These are phyloP conservation scores for Berberis thunbergii DNA, from an alignment of 164 flowering plant genomes.

Conservation along the genomic window DNA sequence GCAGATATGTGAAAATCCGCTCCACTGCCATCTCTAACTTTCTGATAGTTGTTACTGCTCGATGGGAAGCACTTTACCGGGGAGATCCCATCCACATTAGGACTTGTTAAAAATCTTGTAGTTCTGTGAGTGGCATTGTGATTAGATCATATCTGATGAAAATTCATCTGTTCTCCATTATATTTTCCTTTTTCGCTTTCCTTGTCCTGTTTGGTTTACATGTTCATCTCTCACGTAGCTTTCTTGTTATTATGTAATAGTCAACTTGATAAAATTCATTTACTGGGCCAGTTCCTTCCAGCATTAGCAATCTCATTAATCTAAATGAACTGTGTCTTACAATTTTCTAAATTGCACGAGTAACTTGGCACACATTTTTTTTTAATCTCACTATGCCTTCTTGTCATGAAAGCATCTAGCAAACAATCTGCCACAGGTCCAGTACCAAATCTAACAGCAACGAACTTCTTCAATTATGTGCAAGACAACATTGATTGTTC, in stretches of 20 bases:
- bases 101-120: conserved; percentile 66
- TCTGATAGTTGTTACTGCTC: too few relatives aligned
- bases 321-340: conserved; percentile 49
- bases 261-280: conserved; percentile 75
- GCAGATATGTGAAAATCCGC: too few relatives aligned
- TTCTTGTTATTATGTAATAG: conserved; percentile 22
- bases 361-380: not conserved
- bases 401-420: conserved; percentile 56
- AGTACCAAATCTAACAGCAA: conserved; percentile 54
- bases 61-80: conserved; percentile 76
- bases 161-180: not conserved
- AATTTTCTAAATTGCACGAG: too few relatives aligned
- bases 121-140: conserved; percentile 72
- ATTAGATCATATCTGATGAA: not conserved
- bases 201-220: not conserved
- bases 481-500: conserved; percentile 25
- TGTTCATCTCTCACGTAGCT: not conserved
- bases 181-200: not conserved
- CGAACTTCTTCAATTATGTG: conserved; percentile 69
- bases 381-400: not conserved
- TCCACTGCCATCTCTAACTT: too few relatives aligned
- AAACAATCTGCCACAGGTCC: conserved; percentile 53
- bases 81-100: conserved; percentile 53
- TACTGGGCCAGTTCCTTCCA: conserved; percentile 48
- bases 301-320: conserved; percentile 49